Conservation (phyloP, 495 filamentous ascomycete species). For the Talaromyces adpressus region DNA sequence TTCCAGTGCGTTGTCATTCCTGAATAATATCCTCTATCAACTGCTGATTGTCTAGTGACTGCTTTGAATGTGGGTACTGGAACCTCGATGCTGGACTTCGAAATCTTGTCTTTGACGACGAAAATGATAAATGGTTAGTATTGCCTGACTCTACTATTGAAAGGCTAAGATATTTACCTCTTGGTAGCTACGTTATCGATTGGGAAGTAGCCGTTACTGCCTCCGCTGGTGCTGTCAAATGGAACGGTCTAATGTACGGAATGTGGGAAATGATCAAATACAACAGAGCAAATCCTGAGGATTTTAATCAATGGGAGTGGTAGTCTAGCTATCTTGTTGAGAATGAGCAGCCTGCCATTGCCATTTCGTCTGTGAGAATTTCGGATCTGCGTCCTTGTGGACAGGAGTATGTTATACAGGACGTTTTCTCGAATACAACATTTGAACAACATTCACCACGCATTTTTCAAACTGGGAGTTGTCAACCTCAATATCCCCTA, state of each 20-base stretch:
- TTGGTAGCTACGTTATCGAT: not conserved
- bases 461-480: not conserved
- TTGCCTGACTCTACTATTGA: not conserved
- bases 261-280: not conserved
- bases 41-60: not conserved
- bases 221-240: not conserved
- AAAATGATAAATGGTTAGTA: not conserved
- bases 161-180: not conserved
- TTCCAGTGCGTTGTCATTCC: not conserved
- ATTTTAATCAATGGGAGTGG: not conserved
- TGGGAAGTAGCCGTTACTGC: not conserved
- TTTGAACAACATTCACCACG: not conserved
- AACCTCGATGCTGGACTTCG: not conserved
- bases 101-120: not conserved
- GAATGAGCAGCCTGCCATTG: not conserved
- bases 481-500: not conserved
- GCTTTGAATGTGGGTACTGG: not conserved
- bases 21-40: not conserved
- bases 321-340: not conserved
- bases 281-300: not conserved
- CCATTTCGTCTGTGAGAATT: not conserved
- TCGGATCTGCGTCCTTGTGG: not conserved
- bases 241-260: not conserved
- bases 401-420: too few relatives aligned
- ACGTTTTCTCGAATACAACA: too few relatives aligned